Conservation (phyloP, 108 stramenopile species). For the Schizochytrium sp. region DNA sequence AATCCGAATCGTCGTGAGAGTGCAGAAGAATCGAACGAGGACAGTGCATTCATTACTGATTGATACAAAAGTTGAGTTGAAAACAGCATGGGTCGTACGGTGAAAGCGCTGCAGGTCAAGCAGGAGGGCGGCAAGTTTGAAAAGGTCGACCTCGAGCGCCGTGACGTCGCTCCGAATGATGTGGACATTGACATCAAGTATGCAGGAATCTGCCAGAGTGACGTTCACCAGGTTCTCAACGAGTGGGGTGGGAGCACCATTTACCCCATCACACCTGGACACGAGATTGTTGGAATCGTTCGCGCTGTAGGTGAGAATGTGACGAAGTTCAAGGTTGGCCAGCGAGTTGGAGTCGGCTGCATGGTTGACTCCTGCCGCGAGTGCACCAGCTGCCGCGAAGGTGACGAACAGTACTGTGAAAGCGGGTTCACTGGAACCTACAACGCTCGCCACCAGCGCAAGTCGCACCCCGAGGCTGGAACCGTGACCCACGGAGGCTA, state of each 20-base stretch:
- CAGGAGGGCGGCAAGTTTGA: slow-evolving; percentile 13
- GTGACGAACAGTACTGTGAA: slow-evolving; percentile 75
- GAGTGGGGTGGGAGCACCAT: slow-evolving; percentile 54
- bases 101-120: slow-evolving; percentile 24
- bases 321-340: slow-evolving; percentile 79
- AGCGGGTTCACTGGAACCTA: slow-evolving; percentile 58
- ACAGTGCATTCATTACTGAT: too few relatives aligned
- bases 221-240: slow-evolving; percentile 72
- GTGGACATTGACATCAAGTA: slow-evolving; percentile 27
- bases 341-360: slow-evolving; percentile 81
- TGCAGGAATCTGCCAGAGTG: slow-evolving; percentile 77
- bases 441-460: neutral
- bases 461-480: neutral
- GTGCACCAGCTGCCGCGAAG: slow-evolving; percentile 75
- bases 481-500: slow-evolving; percentile 62
- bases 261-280: slow-evolving; percentile 67
- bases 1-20: too few relatives aligned
- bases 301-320: slow-evolving; percentile 73
- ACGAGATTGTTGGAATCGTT: slow-evolving; percentile 74
- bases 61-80: too few relatives aligned
- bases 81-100: neutral
- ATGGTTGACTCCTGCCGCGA: slow-evolving; percentile 76
- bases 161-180: slow-evolving; percentile 52
- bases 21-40: too few relatives aligned
- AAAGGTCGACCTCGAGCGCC: slow-evolving; percentile 42